Base-by-base conservation (phyloP, 1,284 basidiomycete species). In the Sutorius eximius region DNA sequence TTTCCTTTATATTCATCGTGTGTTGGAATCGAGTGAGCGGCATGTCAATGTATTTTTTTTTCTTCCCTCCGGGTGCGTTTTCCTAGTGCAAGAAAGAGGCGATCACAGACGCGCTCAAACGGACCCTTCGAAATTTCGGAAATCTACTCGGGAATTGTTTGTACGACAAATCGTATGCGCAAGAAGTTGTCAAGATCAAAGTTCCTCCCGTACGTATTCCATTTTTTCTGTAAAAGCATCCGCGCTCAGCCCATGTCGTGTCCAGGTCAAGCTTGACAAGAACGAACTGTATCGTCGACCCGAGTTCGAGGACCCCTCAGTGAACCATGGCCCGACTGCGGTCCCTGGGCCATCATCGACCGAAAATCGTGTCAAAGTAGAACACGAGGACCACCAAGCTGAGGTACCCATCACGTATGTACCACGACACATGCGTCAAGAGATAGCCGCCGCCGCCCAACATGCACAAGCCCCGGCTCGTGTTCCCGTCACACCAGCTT, bases 1-100 rank as follows among this genome's bases (percentile, higher is more conserved):
- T 32, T 32, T 32, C 3, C 3, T 16, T 24, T 24, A 7, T 16
- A 13, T 12, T 13, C 20, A 13, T 12, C 30, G 32, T 16, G 22
- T 30, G 34, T 34, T 32, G 45, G 18, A 10, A 46, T 46, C 37
- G 37, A n/a, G 43, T 52, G 29, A 40, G 43, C 38, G 32, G 16
- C 36, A 52, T 55, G 27, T 22, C 40, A 37, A 56, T 48, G 24
- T 52, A n/a, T 43, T 18, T 38, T 37, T 22, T 5, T 5, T n/a
- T 10, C 6, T 34, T 34, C 33, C 27, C 32, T 30, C 27, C 16
- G 29, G 20, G 10, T 9, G 7, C 20, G 12, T 22, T 37, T 43
- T 45, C 43, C 27, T 64, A 98, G 94, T 93, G 91, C 64, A 96
- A 97, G 79, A 99, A 99, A 68, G 96, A 98, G 69, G 95, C 97